Percentiles rank a stretch among this genome's conserved stretches.
Evolutionary conservation across 1,139 yeast genomes (phyloP).

Genomic region (Yamadazyma sp.): DNA sequence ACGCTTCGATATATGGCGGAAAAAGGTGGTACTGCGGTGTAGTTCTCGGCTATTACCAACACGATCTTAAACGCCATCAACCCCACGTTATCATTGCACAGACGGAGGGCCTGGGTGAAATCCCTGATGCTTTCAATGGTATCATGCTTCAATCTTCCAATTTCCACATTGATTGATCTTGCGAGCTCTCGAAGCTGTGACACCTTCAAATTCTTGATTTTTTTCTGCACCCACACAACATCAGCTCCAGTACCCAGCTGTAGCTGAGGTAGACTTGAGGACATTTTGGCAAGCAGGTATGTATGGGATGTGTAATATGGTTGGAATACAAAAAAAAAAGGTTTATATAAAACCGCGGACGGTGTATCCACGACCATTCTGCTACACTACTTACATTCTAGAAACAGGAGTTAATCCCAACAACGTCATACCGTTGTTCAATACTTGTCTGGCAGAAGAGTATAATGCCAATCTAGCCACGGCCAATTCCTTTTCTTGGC

Average conservation of each 20-base stretch:
- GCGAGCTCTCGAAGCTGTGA: constrained; percentile 11
- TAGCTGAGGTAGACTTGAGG: background rate
- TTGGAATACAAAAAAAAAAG: too few relatives aligned
- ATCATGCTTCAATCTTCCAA: constrained; percentile 7
- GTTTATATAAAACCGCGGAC: too few relatives aligned
- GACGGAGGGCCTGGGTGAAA: constrained; percentile 1
- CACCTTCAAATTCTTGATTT: constrained; percentile 7
- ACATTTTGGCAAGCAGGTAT: too few relatives aligned
- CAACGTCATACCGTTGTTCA: constrained; percentile 86
- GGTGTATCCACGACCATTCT: too few relatives aligned
- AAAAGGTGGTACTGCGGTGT: constrained; percentile 9
- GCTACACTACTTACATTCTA: constrained; percentile 84
- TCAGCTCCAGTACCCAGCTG: background rate
- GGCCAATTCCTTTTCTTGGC: constrained; percentile 87
- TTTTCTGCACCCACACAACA: background rate
- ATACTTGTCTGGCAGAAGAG: constrained; percentile 85
- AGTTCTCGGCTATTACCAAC: background rate
- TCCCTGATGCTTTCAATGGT: constrained; percentile 1
- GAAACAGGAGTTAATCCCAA: constrained; percentile 97
- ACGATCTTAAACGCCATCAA: constrained; percentile 6
- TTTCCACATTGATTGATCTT: constrained; percentile 6
- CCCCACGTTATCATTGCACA: constrained; percentile 1
- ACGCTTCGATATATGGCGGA: constrained; percentile 1
- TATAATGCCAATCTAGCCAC: constrained; percentile 92
- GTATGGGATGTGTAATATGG: too few relatives aligned